Conservation (phyloP, 2,329 filamentous ascomycete species). For the Xenosphaeropsis pyriputrescens region DNA sequence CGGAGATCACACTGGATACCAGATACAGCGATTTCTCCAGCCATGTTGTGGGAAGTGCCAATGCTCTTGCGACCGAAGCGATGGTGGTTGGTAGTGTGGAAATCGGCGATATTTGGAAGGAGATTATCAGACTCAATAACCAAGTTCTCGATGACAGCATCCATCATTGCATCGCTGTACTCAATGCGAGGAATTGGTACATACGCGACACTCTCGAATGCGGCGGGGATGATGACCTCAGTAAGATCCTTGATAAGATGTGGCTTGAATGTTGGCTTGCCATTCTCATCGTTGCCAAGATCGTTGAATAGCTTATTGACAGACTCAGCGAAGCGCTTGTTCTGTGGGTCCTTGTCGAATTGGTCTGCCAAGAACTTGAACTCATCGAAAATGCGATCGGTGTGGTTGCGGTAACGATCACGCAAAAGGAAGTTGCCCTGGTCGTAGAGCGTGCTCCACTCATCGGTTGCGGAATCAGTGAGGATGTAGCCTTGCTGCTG, state of each 20-base stretch:
- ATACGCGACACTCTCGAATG: constrained; percentile 78
- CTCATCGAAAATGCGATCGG: constrained; percentile 76
- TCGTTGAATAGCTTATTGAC: constrained; percentile 78
- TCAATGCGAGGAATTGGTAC: constrained; percentile 90
- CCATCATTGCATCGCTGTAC: constrained; percentile 70
- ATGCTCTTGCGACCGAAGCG: constrained; percentile 86
- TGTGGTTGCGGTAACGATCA: constrained; percentile 76
- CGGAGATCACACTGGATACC: constrained; percentile 86
- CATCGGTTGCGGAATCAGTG: constrained; percentile 60
- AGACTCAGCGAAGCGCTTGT: constrained; percentile 63
- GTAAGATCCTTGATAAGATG: constrained; percentile 81
- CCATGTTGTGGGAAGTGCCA: constrained; percentile 66
- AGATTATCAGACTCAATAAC: constrained; percentile 95
- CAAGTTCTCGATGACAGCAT: constrained; percentile 86
- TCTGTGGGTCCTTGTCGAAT: constrained; percentile 78
- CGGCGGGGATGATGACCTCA: constrained; percentile 69
- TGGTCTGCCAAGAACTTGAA: constrained; percentile 79
- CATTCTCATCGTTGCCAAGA: constrained; percentile 74
- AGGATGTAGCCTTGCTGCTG: constrained; percentile 86
- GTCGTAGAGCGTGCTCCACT: constrained; percentile 80
- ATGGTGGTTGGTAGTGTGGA: constrained; percentile 87
- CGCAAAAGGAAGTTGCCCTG: constrained; percentile 75
- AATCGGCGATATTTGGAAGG: constrained; percentile 80
- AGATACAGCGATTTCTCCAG: constrained; percentile 67
- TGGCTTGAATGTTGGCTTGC: constrained; percentile 82